A percentile compares a stretch with the other conserved stretches of the same genome.
phyloP scores from a whole-genome alignment of 2,329 filamentous ascomycete species.

The Lanzia echinophila region DNA sequence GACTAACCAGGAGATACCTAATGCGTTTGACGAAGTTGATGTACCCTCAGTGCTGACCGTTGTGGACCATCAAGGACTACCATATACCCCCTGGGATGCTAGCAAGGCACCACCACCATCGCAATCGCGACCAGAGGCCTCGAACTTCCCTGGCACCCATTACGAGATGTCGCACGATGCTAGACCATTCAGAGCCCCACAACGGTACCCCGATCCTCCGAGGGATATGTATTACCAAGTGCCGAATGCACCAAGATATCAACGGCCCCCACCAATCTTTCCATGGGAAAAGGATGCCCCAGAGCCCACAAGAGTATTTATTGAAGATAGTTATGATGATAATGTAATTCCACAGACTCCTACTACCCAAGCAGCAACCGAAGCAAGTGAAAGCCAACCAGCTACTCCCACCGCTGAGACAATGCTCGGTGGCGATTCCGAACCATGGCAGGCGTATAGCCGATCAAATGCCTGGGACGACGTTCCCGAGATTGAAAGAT shows the following conservation, averaged over 20 bases:
- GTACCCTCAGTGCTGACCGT: conserved; percentile 22
- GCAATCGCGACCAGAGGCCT: conserved; percentile 74
- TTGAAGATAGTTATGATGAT: conserved; percentile 41
- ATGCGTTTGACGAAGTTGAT: conserved; percentile 28
- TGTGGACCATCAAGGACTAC: conserved; percentile 15
- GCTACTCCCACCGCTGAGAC: conserved; percentile 44
- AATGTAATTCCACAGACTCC: conserved; percentile 15
- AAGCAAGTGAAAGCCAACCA: conserved; percentile 34
- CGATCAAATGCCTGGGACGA: conserved; percentile 89
- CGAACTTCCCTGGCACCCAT: conserved; percentile 69
- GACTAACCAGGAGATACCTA: conserved; percentile 16
- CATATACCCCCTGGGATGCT: conserved; percentile 35
- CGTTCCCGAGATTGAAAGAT: conserved; percentile 78
- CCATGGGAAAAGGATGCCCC: conserved; percentile 77
- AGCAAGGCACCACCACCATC: conserved; percentile 49
- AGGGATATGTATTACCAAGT: conserved; percentile 85
- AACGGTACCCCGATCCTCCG: conserved; percentile 73
- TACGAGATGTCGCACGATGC: conserved; percentile 80
- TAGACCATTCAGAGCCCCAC: conserved; percentile 69
- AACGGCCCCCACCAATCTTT: conserved; percentile 66
- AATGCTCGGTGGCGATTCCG: conserved; percentile 40
- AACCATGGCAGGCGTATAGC: conserved; percentile 68
- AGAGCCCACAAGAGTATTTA: conserved; percentile 58
- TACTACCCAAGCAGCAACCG: conserved; percentile 32
- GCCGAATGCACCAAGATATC: conserved; percentile 54